A percentile compares a stretch with the other conserved stretches of the same genome.
Evolutionary conservation across 495 filamentous ascomycete species (phyloP).

Genomic region (Xylaria scruposa): DNA sequence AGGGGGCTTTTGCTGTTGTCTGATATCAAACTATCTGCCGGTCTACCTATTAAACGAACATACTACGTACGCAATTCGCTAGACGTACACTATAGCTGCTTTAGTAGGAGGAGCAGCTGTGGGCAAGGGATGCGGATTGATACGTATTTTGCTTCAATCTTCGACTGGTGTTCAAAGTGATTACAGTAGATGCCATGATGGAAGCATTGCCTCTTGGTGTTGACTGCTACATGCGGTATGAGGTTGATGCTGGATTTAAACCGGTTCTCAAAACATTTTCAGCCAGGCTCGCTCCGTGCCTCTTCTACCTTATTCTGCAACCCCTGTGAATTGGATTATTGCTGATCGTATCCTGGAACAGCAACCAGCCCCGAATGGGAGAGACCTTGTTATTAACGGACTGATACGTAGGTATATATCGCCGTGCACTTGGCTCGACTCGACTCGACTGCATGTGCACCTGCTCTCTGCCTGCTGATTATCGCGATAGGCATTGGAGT

Average conservation of each 20-base stretch:
- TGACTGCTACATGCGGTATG: neutral
- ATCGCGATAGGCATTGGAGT: neutral
- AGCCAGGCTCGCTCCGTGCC: neutral
- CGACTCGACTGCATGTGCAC: neutral
- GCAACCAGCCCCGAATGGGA: neutral
- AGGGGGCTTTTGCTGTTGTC: neutral
- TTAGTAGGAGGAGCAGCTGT: neutral
- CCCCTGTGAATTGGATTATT: neutral
- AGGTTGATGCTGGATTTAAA: neutral
- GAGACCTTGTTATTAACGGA: conserved; percentile 8
- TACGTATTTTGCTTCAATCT: neutral
- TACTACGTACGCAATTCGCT: neutral
- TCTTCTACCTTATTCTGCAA: neutral
- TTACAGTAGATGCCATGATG: neutral
- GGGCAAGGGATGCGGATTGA: neutral
- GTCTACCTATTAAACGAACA: neutral
- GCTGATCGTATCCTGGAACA: conserved; percentile 17
- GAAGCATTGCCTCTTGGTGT: neutral
- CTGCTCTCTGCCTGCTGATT: neutral
- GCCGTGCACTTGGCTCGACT: neutral
- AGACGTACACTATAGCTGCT: neutral
- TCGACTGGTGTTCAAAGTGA: neutral
- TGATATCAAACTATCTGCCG: neutral
- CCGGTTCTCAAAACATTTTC: neutral
- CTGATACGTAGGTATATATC: neutral